A percentile compares a stretch with the other conserved stretches of the same genome.
Conservation (phyloP, 257 asterid genomes). For the Rubia yunnanensis region DNA sequence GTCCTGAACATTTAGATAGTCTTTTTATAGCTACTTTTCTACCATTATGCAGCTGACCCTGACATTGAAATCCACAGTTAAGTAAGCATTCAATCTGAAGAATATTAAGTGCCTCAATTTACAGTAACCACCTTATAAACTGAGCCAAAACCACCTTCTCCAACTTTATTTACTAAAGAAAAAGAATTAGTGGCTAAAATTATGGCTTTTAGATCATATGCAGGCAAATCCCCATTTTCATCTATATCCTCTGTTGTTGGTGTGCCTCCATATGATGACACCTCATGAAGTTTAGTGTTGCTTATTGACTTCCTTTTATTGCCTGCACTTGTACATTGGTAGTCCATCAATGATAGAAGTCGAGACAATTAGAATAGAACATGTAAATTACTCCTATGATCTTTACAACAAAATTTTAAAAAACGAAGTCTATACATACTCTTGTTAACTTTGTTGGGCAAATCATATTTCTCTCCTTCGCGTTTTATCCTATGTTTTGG, state of each 20-base stretch:
- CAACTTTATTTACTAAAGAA: slow-evolving; percentile 13
- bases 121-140: slow-evolving; percentile 17
- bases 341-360: no score
- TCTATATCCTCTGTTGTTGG: slow-evolving; percentile 9
- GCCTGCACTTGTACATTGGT: no score
- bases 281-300: not conserved
- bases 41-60: slow-evolving; percentile 22
- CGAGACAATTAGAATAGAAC: no score
- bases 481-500: no score
- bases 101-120: not conserved
- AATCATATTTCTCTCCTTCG: no score
- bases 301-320: no score
- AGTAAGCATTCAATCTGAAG: not conserved
- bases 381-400: no score
- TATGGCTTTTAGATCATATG: slow-evolving; percentile 16
- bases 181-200: slow-evolving; percentile 17
- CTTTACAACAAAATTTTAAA: no score
- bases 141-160: slow-evolving; percentile 27
- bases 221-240: slow-evolving; percentile 11
- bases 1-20: slow-evolving; percentile 19
- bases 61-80: not conserved
- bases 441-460: no score
- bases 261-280: slow-evolving; percentile 12
- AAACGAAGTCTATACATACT: no score
- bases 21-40: slow-evolving; percentile 23